A percentile compares a stretch with the other conserved stretches of the same genome.
Conservation (phyloP, 148 eudicot genomes). For the Talinum fruticosum region DNA sequence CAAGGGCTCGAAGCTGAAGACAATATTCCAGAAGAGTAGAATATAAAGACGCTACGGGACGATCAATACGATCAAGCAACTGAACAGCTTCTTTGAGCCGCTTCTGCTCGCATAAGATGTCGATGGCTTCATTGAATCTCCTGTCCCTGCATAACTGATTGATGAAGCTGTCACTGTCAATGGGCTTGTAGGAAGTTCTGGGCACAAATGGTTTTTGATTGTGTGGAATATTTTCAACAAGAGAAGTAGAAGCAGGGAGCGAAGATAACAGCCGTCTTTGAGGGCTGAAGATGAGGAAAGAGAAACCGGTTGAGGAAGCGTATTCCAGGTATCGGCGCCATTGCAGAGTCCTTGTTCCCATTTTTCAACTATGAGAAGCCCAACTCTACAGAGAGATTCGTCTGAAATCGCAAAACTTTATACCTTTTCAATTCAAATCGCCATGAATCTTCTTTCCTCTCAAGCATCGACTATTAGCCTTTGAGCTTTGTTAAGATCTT, state of each 20-base stretch:
- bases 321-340: background rate
- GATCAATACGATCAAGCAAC: conserved; percentile 26
- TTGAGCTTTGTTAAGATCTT: too few species aligned
- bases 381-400: background rate
- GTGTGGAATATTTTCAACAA: background rate
- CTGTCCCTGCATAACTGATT: conserved; percentile 21
- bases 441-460: too few species aligned
- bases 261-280: conserved; percentile 17
- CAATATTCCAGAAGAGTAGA: conserved; percentile 36
- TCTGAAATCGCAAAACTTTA: too few species aligned
- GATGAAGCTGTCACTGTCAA: conserved; percentile 10
- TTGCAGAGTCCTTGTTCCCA: background rate
- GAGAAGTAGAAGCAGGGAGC: conserved; percentile 14
- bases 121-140: conserved; percentile 30
- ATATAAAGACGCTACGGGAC: conserved; percentile 28
- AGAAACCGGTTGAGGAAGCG: background rate
- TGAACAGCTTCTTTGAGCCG: conserved; percentile 48
- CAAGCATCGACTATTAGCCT: too few species aligned
- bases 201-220: conserved; percentile 6
- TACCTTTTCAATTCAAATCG: too few species aligned
- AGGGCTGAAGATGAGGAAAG: background rate
- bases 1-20: conserved; percentile 33
- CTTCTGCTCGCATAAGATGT: conserved; percentile 36
- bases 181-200: conserved; percentile 18
- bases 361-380: background rate